Base-by-base conservation (phyloP, 176 grass and related monocot genomes). In the Guadua angustifolia region DNA sequence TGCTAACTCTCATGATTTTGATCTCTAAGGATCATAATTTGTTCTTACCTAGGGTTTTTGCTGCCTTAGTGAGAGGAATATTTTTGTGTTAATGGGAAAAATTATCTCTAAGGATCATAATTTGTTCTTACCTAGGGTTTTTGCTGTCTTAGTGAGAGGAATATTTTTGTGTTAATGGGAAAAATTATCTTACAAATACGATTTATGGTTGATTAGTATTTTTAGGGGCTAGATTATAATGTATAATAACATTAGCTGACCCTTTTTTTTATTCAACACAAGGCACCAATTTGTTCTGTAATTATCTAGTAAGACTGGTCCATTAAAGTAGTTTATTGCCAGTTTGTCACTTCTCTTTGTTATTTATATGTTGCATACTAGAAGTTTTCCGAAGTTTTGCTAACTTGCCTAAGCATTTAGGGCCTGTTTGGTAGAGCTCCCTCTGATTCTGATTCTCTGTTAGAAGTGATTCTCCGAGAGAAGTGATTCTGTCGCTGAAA, bases 1-100 rank as follows among this genome's bases (percentile, higher is more conserved):
- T 50, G 8, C 35, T 53, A 67, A 51, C 29, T 83, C 61, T 35
- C 29, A 78, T 39, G 44, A 40, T 73, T 73, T 86, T 83, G n/a
- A 24, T 71, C 29, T 29, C 12, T 6, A 78, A 55, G 12, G 24
- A 83, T 66, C 24, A 73, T 45, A 42, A 62, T 40, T 16, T 55
- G 2, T 29, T 71, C 5, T 3, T 26, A 71, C 5, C 39, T 53
- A 51, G 46, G 6, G 68, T 55, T 42, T 14, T 73, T 26, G 47
- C 36, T 84, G 14, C 11, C 62, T 84, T 67, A 68, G 45, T 17
- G 16, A 32, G 24, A 16, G 39, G 39, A 75, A 17, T 75, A 67
- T 24, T 21, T 16, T 78, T 77, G 40, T 78, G 4, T 69, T 77
- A 46, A 21, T 18, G 11, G 11, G 15, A 69, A 53, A 10, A 55